A percentile compares a stretch with the other conserved stretches of the same genome.
phyloP scores from a whole-genome alignment of 805 yeast species.

The Nakazawaea wyomingensis region DNA sequence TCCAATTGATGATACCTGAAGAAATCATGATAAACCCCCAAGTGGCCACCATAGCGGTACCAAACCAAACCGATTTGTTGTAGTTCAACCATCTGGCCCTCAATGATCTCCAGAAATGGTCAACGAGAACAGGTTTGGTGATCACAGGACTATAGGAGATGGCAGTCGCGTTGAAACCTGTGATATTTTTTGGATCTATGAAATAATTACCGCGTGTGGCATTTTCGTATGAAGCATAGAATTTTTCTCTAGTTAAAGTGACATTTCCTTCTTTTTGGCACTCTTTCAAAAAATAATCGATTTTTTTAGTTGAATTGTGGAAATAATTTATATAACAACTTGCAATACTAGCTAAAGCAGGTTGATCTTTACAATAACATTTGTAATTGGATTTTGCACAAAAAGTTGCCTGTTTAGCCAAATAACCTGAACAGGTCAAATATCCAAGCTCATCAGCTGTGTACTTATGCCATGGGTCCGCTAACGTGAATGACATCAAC shows the following conservation, averaged over 20 bases:
- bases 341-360: slow-evolving; percentile 26
- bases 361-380: slow-evolving; percentile 22
- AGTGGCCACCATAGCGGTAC: slow-evolving; percentile 40
- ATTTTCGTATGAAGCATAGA: slow-evolving; percentile 33
- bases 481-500: neutral
- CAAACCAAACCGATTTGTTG: slow-evolving; percentile 40
- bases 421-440: slow-evolving; percentile 1
- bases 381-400: slow-evolving; percentile 3
- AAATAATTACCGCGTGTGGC: slow-evolving; percentile 32
- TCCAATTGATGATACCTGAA: slow-evolving; percentile 38
- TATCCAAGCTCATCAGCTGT: slow-evolving; percentile 5
- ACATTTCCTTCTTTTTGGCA: slow-evolving; percentile 19
- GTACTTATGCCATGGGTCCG: neutral
- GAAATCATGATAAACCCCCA: slow-evolving; percentile 42
- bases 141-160: slow-evolving; percentile 32
- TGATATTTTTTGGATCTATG: slow-evolving; percentile 23
- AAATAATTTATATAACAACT: slow-evolving; percentile 18
- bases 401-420: slow-evolving; percentile 3
- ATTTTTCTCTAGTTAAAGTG: slow-evolving; percentile 26
- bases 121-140: neutral
- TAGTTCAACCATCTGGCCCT: slow-evolving; percentile 28
- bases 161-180: slow-evolving; percentile 27
- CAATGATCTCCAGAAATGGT: slow-evolving; percentile 19
- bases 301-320: slow-evolving; percentile 14
- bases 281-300: slow-evolving; percentile 18